Conservation (phyloP, 768 basidiomycete species). For the Suillus spraguei region DNA sequence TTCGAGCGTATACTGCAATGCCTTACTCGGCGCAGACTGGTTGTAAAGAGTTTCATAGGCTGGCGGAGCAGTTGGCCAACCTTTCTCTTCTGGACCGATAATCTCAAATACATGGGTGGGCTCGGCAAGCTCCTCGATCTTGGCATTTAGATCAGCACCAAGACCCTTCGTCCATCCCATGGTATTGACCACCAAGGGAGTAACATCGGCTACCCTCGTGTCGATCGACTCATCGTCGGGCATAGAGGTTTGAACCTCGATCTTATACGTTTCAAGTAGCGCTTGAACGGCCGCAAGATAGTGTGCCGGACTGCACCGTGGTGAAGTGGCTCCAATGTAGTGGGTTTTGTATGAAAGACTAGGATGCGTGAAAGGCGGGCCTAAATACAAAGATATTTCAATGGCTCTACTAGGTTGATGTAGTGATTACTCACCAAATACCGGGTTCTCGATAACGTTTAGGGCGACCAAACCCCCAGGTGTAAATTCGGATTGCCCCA, state of each 20-base stretch:
- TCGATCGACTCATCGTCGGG: constrained; percentile 33
- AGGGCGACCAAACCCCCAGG: constrained; percentile 85
- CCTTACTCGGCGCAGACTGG: background rate
- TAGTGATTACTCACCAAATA: constrained; percentile 59
- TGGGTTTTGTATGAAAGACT: constrained; percentile 72
- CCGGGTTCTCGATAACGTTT: constrained; percentile 62
- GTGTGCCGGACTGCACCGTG: constrained; percentile 71
- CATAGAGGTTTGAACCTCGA: constrained; percentile 57
- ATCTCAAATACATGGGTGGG: constrained; percentile 43
- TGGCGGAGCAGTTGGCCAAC: constrained; percentile 21
- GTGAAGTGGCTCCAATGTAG: constrained; percentile 79
- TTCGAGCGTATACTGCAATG: constrained; percentile 33
- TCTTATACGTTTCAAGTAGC: constrained; percentile 64
- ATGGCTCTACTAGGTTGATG: background rate
- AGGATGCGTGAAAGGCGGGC: constrained; percentile 88
- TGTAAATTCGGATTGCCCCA: constrained; percentile 94
- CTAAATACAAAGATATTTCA: constrained; percentile 40
- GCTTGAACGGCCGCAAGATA: constrained; percentile 74
- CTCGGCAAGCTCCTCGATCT: constrained; percentile 67
- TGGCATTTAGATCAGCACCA: constrained; percentile 74
- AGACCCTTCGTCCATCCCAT: constrained; percentile 98
- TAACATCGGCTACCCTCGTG: constrained; percentile 50
- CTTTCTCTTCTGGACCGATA: constrained; percentile 23
- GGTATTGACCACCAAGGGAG: constrained; percentile 91
- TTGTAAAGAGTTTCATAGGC: constrained; percentile 13